Evolutionary conservation across 116 monocot genomes (phyloP).

Genomic region (Iris pallida): DNA sequence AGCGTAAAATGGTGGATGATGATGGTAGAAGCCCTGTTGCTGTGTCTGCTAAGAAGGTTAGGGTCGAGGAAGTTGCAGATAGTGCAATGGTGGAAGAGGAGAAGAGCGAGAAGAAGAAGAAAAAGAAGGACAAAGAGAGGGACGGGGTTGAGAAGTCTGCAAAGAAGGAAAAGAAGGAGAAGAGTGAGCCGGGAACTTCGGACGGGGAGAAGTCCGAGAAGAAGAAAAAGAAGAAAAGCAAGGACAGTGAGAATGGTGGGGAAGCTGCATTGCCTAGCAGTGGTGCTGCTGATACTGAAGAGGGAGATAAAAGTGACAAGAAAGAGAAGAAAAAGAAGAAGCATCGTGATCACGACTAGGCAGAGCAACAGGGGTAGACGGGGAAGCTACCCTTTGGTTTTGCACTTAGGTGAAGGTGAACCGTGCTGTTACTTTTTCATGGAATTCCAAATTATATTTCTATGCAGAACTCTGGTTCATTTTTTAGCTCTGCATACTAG

Average conservation of each 20-base stretch:
- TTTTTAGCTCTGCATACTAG: constrained; percentile 8
- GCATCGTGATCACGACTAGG: constrained; percentile 25
- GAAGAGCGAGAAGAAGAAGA: constrained; percentile 32
- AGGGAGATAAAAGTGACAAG: constrained; percentile 24
- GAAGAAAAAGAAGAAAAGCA: constrained; percentile 34
- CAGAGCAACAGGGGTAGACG: constrained; percentile 7
- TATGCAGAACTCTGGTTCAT: constrained; percentile 1
- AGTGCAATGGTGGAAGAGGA: constrained; percentile 13
- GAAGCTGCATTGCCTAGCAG: not conserved
- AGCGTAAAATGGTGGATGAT: constrained; percentile 33
- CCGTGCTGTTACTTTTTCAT: not conserved
- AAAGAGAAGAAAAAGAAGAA: constrained; percentile 68
- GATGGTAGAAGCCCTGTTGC: constrained; percentile 15
- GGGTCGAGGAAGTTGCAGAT: constrained; percentile 27
- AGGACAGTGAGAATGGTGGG: constrained; percentile 18
- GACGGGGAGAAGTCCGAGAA: constrained; percentile 18
- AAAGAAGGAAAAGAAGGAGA: constrained; percentile 32
- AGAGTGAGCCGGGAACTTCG: constrained; percentile 16
- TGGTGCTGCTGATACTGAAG: constrained; percentile 4
- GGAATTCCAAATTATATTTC: not conserved
- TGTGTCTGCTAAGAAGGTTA: constrained; percentile 35
- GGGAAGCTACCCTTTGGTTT: not conserved
- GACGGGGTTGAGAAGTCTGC: constrained; percentile 8
- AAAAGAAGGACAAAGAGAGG: constrained; percentile 19
- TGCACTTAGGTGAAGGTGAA: not conserved